Conservation (phyloP, 371 early-diverging fungal species). For the Saksenaea oblongispora region DNA sequence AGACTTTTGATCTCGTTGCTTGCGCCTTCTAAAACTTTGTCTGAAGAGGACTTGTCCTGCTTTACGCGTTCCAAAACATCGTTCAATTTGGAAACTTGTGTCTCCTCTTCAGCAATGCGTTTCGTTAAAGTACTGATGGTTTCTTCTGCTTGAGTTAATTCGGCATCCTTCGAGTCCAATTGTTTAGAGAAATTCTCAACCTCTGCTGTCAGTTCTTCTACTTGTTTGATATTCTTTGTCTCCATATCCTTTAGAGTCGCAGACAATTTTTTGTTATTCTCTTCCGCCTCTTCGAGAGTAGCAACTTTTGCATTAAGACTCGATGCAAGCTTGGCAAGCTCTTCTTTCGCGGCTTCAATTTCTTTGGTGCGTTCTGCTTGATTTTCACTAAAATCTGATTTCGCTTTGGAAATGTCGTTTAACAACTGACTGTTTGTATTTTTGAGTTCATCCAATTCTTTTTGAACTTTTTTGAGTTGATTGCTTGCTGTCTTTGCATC, state of each 20-base stretch:
- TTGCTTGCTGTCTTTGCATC: background rate
- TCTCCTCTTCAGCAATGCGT: background rate
- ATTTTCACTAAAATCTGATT: background rate
- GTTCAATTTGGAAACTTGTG: background rate
- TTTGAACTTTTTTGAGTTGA: background rate
- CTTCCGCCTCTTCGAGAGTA: background rate
- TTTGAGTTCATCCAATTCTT: background rate
- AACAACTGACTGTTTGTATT: background rate
- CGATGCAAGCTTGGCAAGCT: background rate
- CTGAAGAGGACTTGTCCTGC: background rate
- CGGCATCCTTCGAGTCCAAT: background rate
- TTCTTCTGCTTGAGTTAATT: background rate
- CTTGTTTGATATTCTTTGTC: background rate
- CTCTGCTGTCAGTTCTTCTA: background rate
- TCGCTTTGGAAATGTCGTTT: background rate
- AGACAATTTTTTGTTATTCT: background rate
- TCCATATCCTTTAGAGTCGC: background rate
- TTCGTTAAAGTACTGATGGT: background rate
- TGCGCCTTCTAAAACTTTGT: background rate
- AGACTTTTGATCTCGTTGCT: background rate
- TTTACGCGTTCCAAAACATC: background rate
- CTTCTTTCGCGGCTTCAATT: background rate
- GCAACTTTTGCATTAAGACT: background rate
- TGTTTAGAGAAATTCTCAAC: background rate
- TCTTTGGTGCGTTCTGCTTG: background rate